A percentile compares a stretch with the other conserved stretches of the same genome.
Conservation (phyloP, 1,284 basidiomycete species). For the Xerocomus minutiporus region DNA sequence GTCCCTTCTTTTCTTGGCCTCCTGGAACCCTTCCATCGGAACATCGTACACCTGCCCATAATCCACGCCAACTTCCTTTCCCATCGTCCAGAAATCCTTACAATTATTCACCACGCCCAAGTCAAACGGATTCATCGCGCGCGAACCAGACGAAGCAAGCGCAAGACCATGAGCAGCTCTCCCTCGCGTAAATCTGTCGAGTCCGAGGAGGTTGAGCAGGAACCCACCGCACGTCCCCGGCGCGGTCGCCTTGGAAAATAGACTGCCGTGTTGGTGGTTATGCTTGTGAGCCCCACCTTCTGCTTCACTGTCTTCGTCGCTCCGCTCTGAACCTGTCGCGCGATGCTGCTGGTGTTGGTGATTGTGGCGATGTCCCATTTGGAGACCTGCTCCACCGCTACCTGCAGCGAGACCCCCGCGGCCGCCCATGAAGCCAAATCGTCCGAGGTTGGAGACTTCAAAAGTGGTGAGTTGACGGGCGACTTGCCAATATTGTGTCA, state of each 20-base stretch:
- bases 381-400: slow-evolving; percentile 70
- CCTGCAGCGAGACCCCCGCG: slow-evolving; percentile 94
- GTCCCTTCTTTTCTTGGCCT: slow-evolving; percentile 57
- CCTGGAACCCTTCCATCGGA: slow-evolving; percentile 74
- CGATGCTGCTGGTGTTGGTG: slow-evolving; percentile 43
- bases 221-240: slow-evolving; percentile 47
- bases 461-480: slow-evolving; percentile 93
- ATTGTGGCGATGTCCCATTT: slow-evolving; percentile 66
- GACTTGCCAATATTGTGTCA: slow-evolving; percentile 88
- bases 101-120: slow-evolving; percentile 83
- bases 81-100: slow-evolving; percentile 91
- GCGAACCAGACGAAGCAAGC: slow-evolving; percentile 26
- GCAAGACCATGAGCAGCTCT: slow-evolving; percentile 82
- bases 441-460: slow-evolving; percentile 91
- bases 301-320: slow-evolving; percentile 59
- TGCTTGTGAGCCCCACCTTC: slow-evolving; percentile 42
- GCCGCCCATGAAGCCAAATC: slow-evolving; percentile 97
- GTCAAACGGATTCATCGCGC: slow-evolving; percentile 87
- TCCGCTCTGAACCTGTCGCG: slow-evolving; percentile 24
- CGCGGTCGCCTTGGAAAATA: slow-evolving; percentile 28
- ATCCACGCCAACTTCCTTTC: slow-evolving; percentile 81
- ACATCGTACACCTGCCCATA: slow-evolving; percentile 90
- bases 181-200: slow-evolving; percentile 91
- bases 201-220: slow-evolving; percentile 83
- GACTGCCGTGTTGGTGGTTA: slow-evolving; percentile 40